Conservation (phyloP, 257 asterid genomes). For the Leptodermis oblonga region DNA sequence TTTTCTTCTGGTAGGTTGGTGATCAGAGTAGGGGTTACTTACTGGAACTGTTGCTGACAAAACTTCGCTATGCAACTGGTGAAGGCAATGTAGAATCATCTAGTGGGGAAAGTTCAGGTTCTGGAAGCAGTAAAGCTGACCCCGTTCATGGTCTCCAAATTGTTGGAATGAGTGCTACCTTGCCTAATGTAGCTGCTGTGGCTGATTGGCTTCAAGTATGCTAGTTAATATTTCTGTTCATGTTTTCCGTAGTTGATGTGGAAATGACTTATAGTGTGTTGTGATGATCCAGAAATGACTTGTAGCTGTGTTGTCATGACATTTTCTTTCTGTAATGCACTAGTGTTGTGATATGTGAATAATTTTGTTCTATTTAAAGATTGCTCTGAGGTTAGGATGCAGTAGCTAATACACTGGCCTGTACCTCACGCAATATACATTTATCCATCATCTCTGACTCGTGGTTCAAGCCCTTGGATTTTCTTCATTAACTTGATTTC, state of each 20-base stretch:
- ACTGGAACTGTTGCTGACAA: conserved; percentile 90
- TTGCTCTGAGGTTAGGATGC: neutral
- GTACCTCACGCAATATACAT: neutral
- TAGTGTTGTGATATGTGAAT: neutral
- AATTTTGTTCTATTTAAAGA: neutral
- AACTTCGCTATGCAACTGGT: conserved; percentile 94
- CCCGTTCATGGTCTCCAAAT: conserved; percentile 88
- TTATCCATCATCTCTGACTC: neutral
- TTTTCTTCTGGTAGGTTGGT: conserved; percentile 65
- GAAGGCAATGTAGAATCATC: conserved; percentile 83
- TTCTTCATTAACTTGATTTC: neutral
- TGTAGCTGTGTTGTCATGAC: no score
- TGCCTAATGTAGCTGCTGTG: conserved; percentile 92
- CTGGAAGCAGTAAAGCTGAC: conserved; percentile 70
- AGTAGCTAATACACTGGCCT: neutral
- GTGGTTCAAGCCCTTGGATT: neutral
- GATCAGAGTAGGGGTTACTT: conserved; percentile 96
- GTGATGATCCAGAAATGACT: neutral
- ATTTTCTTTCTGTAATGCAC: neutral
- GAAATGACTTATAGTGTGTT: neutral
- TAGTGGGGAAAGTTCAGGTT: conserved; percentile 88
- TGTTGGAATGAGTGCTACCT: conserved; percentile 98
- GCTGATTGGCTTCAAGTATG: conserved; percentile 97
- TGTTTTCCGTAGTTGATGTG: conserved; percentile 4
- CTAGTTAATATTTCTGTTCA: conserved; percentile 17